Conservation (phyloP, 495 filamentous ascomycete genomes). For the Lasiosphaeris hirsuta region DNA sequence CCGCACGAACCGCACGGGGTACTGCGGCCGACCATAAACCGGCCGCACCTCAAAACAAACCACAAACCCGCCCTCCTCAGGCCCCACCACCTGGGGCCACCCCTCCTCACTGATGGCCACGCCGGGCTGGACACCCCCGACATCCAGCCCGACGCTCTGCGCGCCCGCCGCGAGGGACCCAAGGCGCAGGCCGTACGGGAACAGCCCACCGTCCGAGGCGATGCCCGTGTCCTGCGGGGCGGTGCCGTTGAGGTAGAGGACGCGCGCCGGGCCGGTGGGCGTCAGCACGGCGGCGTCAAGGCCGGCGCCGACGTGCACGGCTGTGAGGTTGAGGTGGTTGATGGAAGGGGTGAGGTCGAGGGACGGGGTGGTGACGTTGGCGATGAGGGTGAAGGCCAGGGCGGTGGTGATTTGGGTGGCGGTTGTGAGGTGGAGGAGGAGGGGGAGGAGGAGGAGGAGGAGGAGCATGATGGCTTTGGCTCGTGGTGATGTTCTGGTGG, state of each 20-base stretch:
- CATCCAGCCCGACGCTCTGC: slow-evolving; percentile 12
- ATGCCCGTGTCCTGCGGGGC: slow-evolving; percentile 7
- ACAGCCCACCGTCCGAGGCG: slow-evolving; percentile 17
- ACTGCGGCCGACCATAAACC: slow-evolving; percentile 24
- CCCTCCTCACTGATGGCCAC: not conserved
- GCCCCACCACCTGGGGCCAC: slow-evolving; percentile 7
- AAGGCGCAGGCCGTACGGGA: slow-evolving; percentile 20
- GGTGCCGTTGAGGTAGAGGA: slow-evolving; percentile 26
- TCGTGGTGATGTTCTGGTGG: no score
- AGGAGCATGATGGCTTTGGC: no score
- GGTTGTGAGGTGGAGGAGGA: no score
- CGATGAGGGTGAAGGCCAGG: slow-evolving; percentile 20
- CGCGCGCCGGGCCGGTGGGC: not conserved
- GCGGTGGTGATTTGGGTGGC: no score
- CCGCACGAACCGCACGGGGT: slow-evolving; percentile 16
- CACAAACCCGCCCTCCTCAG: slow-evolving; percentile 40
- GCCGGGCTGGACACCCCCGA: slow-evolving; percentile 10
- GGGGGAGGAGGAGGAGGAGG: no score
- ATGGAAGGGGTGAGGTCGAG: slow-evolving; percentile 27
- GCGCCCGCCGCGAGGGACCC: not conserved
- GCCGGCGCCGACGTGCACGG: slow-evolving; percentile 23
- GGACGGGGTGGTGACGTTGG: slow-evolving; percentile 23
- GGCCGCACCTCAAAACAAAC: slow-evolving; percentile 35
- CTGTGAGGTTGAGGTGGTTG: slow-evolving; percentile 16
- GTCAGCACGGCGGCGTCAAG: slow-evolving; percentile 16